Conservation (phyloP, 164 flowering plant species). For the Litsea cubeba region DNA sequence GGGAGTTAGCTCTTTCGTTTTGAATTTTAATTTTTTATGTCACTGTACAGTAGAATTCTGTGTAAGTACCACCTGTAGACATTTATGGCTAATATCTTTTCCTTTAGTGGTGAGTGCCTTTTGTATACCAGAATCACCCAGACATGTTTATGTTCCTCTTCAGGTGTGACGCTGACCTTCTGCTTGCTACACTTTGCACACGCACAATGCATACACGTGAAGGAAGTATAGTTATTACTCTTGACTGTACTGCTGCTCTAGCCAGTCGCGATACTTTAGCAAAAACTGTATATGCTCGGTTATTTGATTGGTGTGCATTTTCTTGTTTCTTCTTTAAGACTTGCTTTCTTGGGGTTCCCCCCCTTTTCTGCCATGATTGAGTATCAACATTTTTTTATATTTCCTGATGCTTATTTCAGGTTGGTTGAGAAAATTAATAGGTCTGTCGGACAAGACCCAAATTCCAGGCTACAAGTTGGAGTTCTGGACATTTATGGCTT, state of each 20-base stretch:
- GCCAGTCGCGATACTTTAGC: slow-evolving; percentile 93
- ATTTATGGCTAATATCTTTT: not conserved
- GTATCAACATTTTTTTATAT: not conserved
- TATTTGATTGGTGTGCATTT: slow-evolving; percentile 80
- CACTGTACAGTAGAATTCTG: not conserved
- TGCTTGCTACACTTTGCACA: slow-evolving; percentile 73
- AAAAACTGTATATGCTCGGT: slow-evolving; percentile 82
- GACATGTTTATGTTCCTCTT: slow-evolving; percentile 6
- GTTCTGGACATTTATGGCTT: slow-evolving; percentile 96
- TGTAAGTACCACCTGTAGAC: not conserved
- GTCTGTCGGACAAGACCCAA: slow-evolving; percentile 90
- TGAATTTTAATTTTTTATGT: not conserved
- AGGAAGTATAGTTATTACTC: slow-evolving; percentile 81
- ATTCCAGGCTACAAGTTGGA: slow-evolving; percentile 78
- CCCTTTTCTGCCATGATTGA: not conserved
- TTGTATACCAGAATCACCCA: not conserved
- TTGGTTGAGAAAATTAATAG: slow-evolving; percentile 90
- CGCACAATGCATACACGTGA: slow-evolving; percentile 91
- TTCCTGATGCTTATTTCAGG: slow-evolving; percentile 41
- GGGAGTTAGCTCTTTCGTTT: not conserved
- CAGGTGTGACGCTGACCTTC: slow-evolving; percentile 82
- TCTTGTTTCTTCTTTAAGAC: not conserved
- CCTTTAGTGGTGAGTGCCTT: not conserved
- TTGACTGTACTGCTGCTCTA: slow-evolving; percentile 86
- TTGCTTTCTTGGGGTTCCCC: not conserved